phyloP scores from a whole-genome alignment of 768 basidiomycete species.

The Porpolomopsis calyptriformis region DNA sequence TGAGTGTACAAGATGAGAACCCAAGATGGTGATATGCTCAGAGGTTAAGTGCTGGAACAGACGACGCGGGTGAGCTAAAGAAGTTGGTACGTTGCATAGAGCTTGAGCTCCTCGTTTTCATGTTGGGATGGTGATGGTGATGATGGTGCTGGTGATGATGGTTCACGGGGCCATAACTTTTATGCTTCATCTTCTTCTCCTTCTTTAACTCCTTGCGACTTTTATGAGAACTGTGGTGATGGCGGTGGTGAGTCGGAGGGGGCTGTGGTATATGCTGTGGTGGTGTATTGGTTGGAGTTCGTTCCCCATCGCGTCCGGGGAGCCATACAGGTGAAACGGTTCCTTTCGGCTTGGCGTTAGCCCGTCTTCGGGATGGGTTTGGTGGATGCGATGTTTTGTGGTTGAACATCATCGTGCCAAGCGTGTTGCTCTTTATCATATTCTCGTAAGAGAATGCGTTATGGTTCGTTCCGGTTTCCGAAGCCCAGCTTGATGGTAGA shows the following conservation, averaged over 20 bases:
- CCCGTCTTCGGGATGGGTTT: slow-evolving; percentile 21
- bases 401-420: slow-evolving; percentile 49
- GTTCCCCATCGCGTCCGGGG: slow-evolving; percentile 41
- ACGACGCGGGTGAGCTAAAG: slow-evolving; percentile 20
- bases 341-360: slow-evolving; percentile 22
- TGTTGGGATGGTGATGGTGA: slow-evolving; percentile 56
- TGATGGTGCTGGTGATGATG: slow-evolving; percentile 40
- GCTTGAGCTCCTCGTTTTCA: slow-evolving; percentile 44
- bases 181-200: slow-evolving; percentile 59
- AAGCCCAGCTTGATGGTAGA: slow-evolving; percentile 22
- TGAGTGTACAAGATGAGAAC: background rate
- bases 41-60: slow-evolving; percentile 6
- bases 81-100: slow-evolving; percentile 40
- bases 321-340: slow-evolving; percentile 42
- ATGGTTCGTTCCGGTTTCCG: slow-evolving; percentile 23
- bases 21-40: background rate
- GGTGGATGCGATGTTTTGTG: slow-evolving; percentile 13
- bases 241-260: slow-evolving; percentile 28
- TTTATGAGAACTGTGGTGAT: slow-evolving; percentile 31
- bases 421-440: slow-evolving; percentile 44
- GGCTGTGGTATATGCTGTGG: slow-evolving; percentile 21
- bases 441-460: slow-evolving; percentile 31
- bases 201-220: slow-evolving; percentile 52
- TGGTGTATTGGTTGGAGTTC: slow-evolving; percentile 37
- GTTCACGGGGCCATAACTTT: slow-evolving; percentile 37